Conservation (phyloP, 2,329 filamentous ascomycete genomes). For the Triangularia setosa region DNA sequence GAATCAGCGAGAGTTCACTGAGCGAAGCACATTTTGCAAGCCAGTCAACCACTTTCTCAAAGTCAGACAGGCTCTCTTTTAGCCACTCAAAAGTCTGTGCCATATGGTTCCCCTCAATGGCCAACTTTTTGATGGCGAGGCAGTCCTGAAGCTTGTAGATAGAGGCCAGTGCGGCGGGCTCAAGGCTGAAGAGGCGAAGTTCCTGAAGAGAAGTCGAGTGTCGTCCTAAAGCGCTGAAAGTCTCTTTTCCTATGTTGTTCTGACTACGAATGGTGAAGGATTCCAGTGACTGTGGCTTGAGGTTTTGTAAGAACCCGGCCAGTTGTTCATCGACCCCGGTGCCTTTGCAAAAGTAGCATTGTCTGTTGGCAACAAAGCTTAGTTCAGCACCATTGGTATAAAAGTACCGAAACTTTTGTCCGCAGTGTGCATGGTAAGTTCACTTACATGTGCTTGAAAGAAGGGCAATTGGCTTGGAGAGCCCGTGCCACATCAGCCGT, state of each 20-base stretch:
- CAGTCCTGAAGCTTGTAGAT: slow-evolving; percentile 34
- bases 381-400: not conserved
- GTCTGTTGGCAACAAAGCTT: slow-evolving; percentile 24
- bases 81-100: slow-evolving; percentile 23
- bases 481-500: slow-evolving; percentile 49
- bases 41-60: slow-evolving; percentile 32
- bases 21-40: slow-evolving; percentile 42
- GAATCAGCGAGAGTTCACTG: slow-evolving; percentile 45
- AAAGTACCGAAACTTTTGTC: not conserved
- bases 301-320: slow-evolving; percentile 52
- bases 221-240: slow-evolving; percentile 51
- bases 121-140: slow-evolving; percentile 32
- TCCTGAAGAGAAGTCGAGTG: slow-evolving; percentile 36
- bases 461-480: slow-evolving; percentile 55
- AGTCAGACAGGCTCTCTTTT: slow-evolving; percentile 21
- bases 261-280: slow-evolving; percentile 56
- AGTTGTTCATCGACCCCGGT: slow-evolving; percentile 53
- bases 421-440: too few species aligned
- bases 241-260: slow-evolving; percentile 50
- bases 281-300: slow-evolving; percentile 54
- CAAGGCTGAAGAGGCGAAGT: slow-evolving; percentile 32
- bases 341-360: slow-evolving; percentile 46
- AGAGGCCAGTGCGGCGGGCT: slow-evolving; percentile 26
- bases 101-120: slow-evolving; percentile 29
- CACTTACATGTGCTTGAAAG: slow-evolving; percentile 51